These are phyloP conservation scores for Diutina siamensis DNA, from an alignment of 1,139 yeast species.

Conservation along the genomic window DNA sequence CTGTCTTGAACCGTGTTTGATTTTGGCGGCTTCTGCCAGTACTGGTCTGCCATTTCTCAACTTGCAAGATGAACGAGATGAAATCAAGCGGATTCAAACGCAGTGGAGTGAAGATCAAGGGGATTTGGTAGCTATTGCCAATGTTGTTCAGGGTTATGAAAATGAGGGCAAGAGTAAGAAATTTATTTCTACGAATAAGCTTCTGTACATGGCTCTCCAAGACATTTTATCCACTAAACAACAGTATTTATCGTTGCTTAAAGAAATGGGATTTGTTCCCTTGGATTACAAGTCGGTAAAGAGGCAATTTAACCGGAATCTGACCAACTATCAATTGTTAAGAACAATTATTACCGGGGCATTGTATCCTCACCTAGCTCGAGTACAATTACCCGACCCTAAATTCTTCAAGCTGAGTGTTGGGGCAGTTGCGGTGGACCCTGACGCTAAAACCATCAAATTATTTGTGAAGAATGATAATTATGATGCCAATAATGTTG, in stretches of 20 bases:
- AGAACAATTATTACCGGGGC: conserved; percentile 70
- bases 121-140: conserved; percentile 59
- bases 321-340: conserved; percentile 37
- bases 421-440: conserved; percentile 77
- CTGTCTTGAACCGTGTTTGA: conserved; percentile 62
- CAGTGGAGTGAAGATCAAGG: conserved; percentile 38
- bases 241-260: conserved; percentile 57
- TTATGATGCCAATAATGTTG: conserved; percentile 10
- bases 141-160: conserved; percentile 44
- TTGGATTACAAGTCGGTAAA: conserved; percentile 21
- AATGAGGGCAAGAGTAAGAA: conserved; percentile 20
- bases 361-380: conserved; percentile 70
- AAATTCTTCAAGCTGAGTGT: conserved; percentile 57
- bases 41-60: conserved; percentile 64
- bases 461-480: conserved; percentile 58
- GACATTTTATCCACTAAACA: conserved; percentile 62
- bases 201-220: conserved; percentile 54
- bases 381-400: conserved; percentile 74
- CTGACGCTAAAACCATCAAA: conserved; percentile 64
- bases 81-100: conserved; percentile 41
- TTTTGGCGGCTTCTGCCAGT: conserved; percentile 66
- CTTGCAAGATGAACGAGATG: conserved; percentile 52
- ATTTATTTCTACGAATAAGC: conserved; percentile 48
- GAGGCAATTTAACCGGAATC: conserved; percentile 35
- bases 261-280: conserved; percentile 70